Conservation (phyloP, 495 filamentous ascomycete species). For the Penicillium egyptiacum region DNA sequence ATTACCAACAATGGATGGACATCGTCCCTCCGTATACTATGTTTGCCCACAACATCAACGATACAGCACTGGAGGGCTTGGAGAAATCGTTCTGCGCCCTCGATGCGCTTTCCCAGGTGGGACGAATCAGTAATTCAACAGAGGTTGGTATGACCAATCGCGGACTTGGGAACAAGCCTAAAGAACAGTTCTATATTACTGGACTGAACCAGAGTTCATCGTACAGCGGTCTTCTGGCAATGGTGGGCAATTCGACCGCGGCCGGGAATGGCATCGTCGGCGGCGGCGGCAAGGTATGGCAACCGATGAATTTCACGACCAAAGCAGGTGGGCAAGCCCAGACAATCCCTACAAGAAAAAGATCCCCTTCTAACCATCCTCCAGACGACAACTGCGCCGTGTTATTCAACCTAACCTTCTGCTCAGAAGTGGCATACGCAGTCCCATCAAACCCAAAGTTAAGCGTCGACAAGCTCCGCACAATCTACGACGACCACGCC, state of each 20-base stretch:
- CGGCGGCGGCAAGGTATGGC: constrained; percentile 72
- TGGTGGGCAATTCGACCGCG: constrained; percentile 54
- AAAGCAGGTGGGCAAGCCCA: constrained; percentile 60
- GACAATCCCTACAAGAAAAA: too few relatives aligned
- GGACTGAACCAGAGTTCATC: constrained; percentile 66
- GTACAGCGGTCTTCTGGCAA: constrained; percentile 71
- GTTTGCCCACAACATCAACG: constrained; percentile 69
- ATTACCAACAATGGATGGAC: constrained; percentile 57
- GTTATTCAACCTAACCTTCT: constrained; percentile 80
- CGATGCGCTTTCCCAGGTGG: constrained; percentile 59
- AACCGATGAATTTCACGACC: constrained; percentile 66
- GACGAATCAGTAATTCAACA: constrained; percentile 52
- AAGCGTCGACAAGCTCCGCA: constrained; percentile 48
- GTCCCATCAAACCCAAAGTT: constrained; percentile 71
- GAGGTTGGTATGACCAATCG: constrained; percentile 66
- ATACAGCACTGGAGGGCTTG: constrained; percentile 62
- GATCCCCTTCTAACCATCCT: constrained; percentile 17
- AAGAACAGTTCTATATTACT: constrained; percentile 81
- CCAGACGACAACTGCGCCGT: constrained; percentile 77
- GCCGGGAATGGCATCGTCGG: constrained; percentile 53
- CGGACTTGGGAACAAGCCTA: constrained; percentile 60
- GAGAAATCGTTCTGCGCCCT: constrained; percentile 75
- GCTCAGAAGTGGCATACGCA: constrained; percentile 81
- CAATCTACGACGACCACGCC: constrained; percentile 70
- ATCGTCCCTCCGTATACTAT: constrained; percentile 65